A percentile compares a stretch with the other conserved stretches of the same genome.
phyloP scores from a whole-genome alignment of 768 basidiomycete genomes.

The Thelephora ganbajun region DNA sequence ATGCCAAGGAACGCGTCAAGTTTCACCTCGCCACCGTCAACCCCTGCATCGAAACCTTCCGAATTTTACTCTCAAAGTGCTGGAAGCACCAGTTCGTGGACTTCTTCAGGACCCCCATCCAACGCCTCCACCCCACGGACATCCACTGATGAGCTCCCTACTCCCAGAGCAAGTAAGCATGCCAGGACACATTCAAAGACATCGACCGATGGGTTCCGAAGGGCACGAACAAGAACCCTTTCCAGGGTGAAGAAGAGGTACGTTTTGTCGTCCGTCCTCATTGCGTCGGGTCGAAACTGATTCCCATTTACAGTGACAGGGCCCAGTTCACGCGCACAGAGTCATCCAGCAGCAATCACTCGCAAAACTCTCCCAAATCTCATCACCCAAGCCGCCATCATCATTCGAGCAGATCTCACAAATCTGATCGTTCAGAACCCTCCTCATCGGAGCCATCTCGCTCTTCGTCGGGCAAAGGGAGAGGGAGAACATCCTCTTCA shows the following conservation, averaged over 20 bases:
- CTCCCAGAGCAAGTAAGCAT: slow-evolving; percentile 2
- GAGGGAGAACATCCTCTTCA: too few relatives aligned
- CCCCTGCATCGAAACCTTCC: slow-evolving; percentile 2
- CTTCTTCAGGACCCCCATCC: slow-evolving; percentile 16
- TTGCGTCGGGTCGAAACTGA: too few relatives aligned
- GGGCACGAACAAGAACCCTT: too few relatives aligned
- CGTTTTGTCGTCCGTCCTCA: too few relatives aligned
- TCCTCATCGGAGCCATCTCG: not conserved
- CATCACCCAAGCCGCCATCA: slow-evolving; percentile 2
- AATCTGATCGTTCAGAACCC: slow-evolving; percentile 1
- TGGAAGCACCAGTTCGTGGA: slow-evolving; percentile 5
- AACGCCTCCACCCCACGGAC: slow-evolving; percentile 2
- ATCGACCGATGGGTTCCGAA: not conserved
- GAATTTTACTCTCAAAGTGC: too few relatives aligned
- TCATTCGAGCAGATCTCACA: not conserved
- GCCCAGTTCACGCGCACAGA: not conserved
- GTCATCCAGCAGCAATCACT: not conserved
- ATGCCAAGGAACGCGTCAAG: slow-evolving; percentile 1
- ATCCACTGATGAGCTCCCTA: slow-evolving; percentile 2
- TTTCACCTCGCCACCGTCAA: slow-evolving; percentile 3
- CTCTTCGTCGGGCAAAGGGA: too few relatives aligned
- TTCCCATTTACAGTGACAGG: not conserved
- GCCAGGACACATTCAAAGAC: slow-evolving; percentile 1
- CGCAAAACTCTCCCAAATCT: slow-evolving; percentile 1
- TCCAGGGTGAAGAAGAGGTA: too few relatives aligned